Conservation (phyloP, 2,329 filamentous ascomycete genomes). For the Raffaelea arxii region DNA sequence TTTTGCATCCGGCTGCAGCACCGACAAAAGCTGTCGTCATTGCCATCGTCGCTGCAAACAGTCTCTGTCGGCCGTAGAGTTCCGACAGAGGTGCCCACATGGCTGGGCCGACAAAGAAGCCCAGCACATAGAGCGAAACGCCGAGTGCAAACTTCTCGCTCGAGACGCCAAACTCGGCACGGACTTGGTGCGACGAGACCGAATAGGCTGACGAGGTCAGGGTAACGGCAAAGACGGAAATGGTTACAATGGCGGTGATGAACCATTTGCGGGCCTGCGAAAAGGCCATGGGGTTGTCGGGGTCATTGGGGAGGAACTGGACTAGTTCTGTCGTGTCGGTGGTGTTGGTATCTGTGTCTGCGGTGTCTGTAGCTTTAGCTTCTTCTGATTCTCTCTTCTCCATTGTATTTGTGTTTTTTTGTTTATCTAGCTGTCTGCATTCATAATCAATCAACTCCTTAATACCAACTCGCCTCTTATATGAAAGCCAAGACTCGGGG, state of each 20-base stretch:
- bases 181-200: conserved; percentile 25
- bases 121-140: conserved; percentile 41
- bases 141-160: conserved; percentile 35
- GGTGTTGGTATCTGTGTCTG: neutral
- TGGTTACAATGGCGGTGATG: conserved; percentile 36
- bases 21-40: conserved; percentile 2
- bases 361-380: neutral
- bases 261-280: conserved; percentile 36
- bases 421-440: no score
- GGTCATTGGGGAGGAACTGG: conserved; percentile 39
- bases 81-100: conserved; percentile 35
- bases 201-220: conserved; percentile 40
- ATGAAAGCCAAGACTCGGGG: no score
- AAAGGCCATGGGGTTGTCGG: conserved; percentile 43
- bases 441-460: no score
- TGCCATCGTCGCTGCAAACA: conserved; percentile 2
- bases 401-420: no score
- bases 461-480: no score
- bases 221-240: conserved; percentile 41
- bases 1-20: conserved; percentile 19
- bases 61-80: conserved; percentile 3
- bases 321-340: conserved; percentile 38
- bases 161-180: conserved; percentile 27
- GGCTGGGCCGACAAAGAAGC: conserved; percentile 38
- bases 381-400: no score